A percentile compares a stretch with the other conserved stretches of the same genome.
Conservation (phyloP, 1,284 basidiomycete genomes). For the Phlebopus sp. region DNA sequence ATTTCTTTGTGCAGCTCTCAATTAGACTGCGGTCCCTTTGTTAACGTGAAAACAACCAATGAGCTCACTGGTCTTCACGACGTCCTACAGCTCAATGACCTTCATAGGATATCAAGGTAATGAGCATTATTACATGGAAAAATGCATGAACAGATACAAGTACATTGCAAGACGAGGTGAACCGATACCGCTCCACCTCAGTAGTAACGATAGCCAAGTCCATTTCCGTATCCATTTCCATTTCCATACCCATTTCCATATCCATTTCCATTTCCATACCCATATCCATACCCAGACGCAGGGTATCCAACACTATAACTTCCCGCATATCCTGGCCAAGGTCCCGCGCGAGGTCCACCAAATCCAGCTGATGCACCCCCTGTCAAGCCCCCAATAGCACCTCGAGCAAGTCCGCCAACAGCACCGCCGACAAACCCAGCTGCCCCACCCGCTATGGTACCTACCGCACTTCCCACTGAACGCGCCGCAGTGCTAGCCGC, state of each 20-base stretch:
- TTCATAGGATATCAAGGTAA: background rate
- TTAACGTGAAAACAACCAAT: too few species aligned
- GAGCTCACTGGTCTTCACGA: too few species aligned
- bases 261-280: background rate
- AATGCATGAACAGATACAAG: background rate
- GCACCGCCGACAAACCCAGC: constrained; percentile 4
- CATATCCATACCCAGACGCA: background rate
- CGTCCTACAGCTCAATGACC: too few species aligned
- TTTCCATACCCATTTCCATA: too few species aligned
- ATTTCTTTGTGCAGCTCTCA: too few species aligned
- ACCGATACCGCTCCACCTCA: background rate
- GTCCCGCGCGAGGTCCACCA: background rate
- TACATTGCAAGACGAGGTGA: background rate
- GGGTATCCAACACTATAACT: background rate
- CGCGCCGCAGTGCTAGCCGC: background rate
- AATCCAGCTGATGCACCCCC: background rate
- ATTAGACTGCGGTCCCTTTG: too few species aligned
- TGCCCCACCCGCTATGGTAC: constrained; percentile 1
- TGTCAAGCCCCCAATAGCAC: background rate
- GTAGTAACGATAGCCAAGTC: constrained; percentile 1
- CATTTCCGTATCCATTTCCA: constrained; percentile 3
- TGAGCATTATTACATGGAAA: background rate
- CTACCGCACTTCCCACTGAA: background rate
- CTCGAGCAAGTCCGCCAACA: constrained; percentile 1
- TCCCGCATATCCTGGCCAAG: background rate